phyloP scores from a whole-genome alignment of 345 rosid genomes.

The Euphorbia lathyris region DNA sequence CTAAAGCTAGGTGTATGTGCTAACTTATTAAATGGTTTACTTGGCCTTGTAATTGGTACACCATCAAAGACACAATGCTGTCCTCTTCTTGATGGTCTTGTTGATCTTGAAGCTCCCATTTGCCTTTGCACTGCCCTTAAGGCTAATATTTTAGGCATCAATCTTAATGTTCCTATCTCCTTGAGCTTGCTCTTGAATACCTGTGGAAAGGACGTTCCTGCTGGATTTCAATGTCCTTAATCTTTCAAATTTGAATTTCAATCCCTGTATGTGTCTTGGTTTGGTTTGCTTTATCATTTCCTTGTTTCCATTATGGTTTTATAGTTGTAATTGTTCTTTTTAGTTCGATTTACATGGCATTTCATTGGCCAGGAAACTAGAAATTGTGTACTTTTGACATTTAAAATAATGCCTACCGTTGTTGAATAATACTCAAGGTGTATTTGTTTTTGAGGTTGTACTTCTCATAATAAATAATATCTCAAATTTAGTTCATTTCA shows the following conservation, averaged over 20 bases:
- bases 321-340: background rate
- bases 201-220: slow-evolving; percentile 19
- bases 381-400: slow-evolving; percentile 1
- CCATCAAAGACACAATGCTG: slow-evolving; percentile 16
- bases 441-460: no score
- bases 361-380: background rate
- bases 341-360: background rate
- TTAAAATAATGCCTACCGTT: background rate
- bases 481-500: no score
- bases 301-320: background rate
- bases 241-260: background rate
- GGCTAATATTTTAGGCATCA: slow-evolving; percentile 9
- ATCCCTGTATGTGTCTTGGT: background rate
- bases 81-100: slow-evolving; percentile 2
- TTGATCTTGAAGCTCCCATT: slow-evolving; percentile 11
- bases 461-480: no score
- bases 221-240: slow-evolving; percentile 17
- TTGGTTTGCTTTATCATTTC: background rate
- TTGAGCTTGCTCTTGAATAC: slow-evolving; percentile 19
- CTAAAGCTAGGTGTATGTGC: slow-evolving; percentile 22
- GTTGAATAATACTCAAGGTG: no score
- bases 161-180: slow-evolving; percentile 22
- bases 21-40: background rate
- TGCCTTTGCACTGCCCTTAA: slow-evolving; percentile 26
- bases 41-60: slow-evolving; percentile 5